Percentiles rank a stretch among this genome's conserved stretches.
These are phyloP conservation scores for Heterobasidion occidentale DNA, from an alignment of 1,284 basidiomycete genomes.

Conservation along the genomic window DNA sequence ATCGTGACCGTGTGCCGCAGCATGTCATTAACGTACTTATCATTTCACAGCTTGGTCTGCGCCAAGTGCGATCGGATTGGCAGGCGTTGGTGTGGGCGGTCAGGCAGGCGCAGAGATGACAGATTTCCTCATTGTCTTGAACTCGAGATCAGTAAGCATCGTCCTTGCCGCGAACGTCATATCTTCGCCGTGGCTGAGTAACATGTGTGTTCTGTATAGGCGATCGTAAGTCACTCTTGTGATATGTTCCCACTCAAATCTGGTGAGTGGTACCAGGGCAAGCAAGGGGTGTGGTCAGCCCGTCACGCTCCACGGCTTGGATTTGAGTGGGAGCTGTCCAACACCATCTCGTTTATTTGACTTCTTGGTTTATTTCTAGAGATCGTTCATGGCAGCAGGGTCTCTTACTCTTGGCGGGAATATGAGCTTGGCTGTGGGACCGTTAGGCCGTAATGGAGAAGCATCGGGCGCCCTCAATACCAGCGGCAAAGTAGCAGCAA, in stretches of 20 bases:
- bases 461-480: conserved; percentile 83
- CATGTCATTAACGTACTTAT: neutral
- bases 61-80: conserved; percentile 93
- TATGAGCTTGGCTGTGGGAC: conserved; percentile 87
- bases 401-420: conserved; percentile 92
- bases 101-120: conserved; percentile 87
- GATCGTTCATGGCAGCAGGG: conserved; percentile 93
- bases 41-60: conserved; percentile 74
- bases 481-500: conserved; percentile 86
- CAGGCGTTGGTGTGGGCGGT: conserved; percentile 84
- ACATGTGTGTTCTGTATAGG: conserved; percentile 27
- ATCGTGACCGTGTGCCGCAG: neutral
- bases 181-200: neutral
- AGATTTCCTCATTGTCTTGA: conserved; percentile 91
- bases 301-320: too few relatives aligned
- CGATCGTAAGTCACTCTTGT: conserved; percentile 39
- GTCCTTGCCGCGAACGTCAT: conserved; percentile 4
- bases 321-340: neutral
- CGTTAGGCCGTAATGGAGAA: conserved; percentile 91
- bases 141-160: conserved; percentile 61
- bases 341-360: conserved; percentile 1
- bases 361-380: conserved; percentile 26
- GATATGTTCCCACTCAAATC: too few relatives aligned
- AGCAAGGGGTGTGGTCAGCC: too few relatives aligned
- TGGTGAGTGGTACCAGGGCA: too few relatives aligned